Base-by-base conservation (phyloP, 2,329 filamentous ascomycete genomes). In the Calycina herbarum region DNA sequence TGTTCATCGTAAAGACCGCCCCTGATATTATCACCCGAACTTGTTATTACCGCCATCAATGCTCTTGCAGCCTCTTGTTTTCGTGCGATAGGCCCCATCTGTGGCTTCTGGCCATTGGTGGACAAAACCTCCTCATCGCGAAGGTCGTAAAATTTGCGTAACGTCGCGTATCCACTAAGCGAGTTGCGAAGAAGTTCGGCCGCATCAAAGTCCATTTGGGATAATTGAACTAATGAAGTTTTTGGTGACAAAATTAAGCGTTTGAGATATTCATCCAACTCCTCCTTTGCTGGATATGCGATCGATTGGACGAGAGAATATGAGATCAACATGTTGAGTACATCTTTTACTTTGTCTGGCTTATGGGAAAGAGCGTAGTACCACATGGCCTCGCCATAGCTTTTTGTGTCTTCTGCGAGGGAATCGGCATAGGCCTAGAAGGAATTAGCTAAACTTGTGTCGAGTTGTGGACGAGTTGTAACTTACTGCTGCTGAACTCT, bases 311-410 rank as follows among this genome's bases (percentile, higher is more conserved):
- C 85, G 17, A 98, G 84, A 57, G 91, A 97, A 76, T 93, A 91
- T 1, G 93, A 93, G 71, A 93, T 94, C 62, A 98, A 86, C 2
- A 95, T 85, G 75, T 96, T 92, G 56, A 97, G 84, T 24, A 97
- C 91, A 68, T 93, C 89, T 73, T 92, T 92, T 62, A 97, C 89
- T 77, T 94, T 96, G 69, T 85, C 82, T 1, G 87, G 81, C 31
- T 89, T 87, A 74, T 96, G 93, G 2, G 93, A 91, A 13, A 96
- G 86, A 29, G 94, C 91, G 76, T 95, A 98, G 81, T 96, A 97
- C 79, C 95, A 89, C 24, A 98, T 83, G 0, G 93, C 92, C 69
- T 94, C 88, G 63, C 94, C 94, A 71, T 94, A 97, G 63, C 90
- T 86, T 72, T 92, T 86, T 0, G 90, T 90, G 54, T 87, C 85